phyloP scores from a whole-genome alignment of 1,139 yeast species.

The Diutina sp. region DNA sequence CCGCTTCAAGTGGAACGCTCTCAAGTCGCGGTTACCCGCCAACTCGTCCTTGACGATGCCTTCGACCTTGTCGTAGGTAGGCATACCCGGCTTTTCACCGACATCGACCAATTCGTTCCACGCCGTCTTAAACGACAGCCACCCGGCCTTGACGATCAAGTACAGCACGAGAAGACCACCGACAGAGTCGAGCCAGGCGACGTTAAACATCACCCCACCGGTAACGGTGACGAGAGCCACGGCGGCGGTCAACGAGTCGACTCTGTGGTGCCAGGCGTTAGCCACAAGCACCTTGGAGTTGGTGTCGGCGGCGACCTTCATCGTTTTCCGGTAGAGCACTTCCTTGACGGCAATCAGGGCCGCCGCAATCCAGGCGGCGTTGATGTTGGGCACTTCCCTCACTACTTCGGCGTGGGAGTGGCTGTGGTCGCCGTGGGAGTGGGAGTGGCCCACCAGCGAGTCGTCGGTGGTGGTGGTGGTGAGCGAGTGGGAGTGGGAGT shows the following conservation, averaged over 20 bases:
- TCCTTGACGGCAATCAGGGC: slow-evolving; percentile 82
- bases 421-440: slow-evolving; percentile 6
- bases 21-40: slow-evolving; percentile 4
- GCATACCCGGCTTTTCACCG: slow-evolving; percentile 18
- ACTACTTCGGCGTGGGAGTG: slow-evolving; percentile 5
- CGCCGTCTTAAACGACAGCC: slow-evolving; percentile 57
- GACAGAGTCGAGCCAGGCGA: slow-evolving; percentile 79
- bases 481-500: slow-evolving; percentile 35
- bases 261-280: slow-evolving; percentile 97
- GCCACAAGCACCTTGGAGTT: slow-evolving; percentile 88
- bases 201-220: slow-evolving; percentile 64
- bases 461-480: slow-evolving; percentile 2
- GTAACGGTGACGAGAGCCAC: slow-evolving; percentile 86
- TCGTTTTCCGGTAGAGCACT: slow-evolving; percentile 71
- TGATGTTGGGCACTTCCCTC: slow-evolving; percentile 50
- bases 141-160: slow-evolving; percentile 76
- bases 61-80: slow-evolving; percentile 5
- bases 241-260: slow-evolving; percentile 85
- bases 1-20: slow-evolving; percentile 21
- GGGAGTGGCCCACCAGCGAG: slow-evolving; percentile 7
- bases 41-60: slow-evolving; percentile 7
- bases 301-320: slow-evolving; percentile 60
- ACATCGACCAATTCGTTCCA: slow-evolving; percentile 65
- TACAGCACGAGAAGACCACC: slow-evolving; percentile 84
- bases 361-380: slow-evolving; percentile 94